Percentiles rank a stretch among this genome's conserved stretches.
phyloP scores from a whole-genome alignment of 768 basidiomycete genomes.

The Hypholoma fasciculare region DNA sequence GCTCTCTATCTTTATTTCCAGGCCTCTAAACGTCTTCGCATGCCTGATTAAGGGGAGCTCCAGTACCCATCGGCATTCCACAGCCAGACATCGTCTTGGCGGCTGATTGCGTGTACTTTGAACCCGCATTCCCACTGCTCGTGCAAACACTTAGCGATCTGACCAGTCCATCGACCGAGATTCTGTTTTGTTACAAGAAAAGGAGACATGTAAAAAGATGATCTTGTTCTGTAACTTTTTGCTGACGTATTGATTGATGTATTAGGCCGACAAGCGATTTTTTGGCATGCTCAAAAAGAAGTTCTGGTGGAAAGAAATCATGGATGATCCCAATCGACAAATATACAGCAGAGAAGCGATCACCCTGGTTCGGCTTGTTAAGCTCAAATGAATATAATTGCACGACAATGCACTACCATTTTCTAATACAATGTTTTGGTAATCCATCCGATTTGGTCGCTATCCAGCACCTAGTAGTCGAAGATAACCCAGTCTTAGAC shows the following conservation, averaged over 20 bases:
- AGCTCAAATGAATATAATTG: slow-evolving; percentile 16
- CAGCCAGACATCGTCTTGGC: slow-evolving; percentile 75
- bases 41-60: slow-evolving; percentile 57
- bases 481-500: too few species aligned
- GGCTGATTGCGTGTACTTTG: slow-evolving; percentile 96
- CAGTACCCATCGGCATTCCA: slow-evolving; percentile 46
- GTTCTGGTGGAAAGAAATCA: slow-evolving; percentile 72
- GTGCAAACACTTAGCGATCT: slow-evolving; percentile 77
- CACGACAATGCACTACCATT: not conserved
- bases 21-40: slow-evolving; percentile 2
- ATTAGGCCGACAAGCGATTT: slow-evolving; percentile 86
- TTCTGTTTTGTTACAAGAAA: slow-evolving; percentile 94
- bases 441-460: too few species aligned
- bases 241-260: not conserved
- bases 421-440: too few species aligned
- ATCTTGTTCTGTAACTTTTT: not conserved
- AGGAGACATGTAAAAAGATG: slow-evolving; percentile 67
- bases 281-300: slow-evolving; percentile 77
- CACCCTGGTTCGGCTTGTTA: slow-evolving; percentile 54
- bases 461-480: too few species aligned
- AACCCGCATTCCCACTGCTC: slow-evolving; percentile 88
- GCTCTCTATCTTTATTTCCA: not conserved
- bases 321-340: slow-evolving; percentile 59
- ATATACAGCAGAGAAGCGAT: slow-evolving; percentile 68
- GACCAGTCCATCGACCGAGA: slow-evolving; percentile 53